Base-by-base conservation (phyloP, 2,329 filamentous ascomycete species). In the Claviceps sp. region DNA sequence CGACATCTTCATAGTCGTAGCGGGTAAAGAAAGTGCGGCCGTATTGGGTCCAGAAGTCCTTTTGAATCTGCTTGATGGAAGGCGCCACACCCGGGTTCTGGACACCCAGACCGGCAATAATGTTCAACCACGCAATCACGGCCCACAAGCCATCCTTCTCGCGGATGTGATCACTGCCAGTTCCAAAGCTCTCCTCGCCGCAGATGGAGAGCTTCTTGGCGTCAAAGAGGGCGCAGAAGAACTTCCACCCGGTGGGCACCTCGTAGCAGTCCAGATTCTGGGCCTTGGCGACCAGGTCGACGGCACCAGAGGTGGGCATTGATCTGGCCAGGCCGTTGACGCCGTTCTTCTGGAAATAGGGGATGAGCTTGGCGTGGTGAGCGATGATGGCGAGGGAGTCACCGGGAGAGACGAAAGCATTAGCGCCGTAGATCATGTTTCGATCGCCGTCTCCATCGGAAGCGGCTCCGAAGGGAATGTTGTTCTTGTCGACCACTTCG, bases 351-450 rank as follows among this genome's bases (percentile, higher is more conserved):
- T 91, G 85, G 82, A 98, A 98, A 76, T 95, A 98, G 54, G 93
- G 93, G 63, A 98, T 98, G 55, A 95, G 81, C 62, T 95, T 81
- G 60, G 93, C 89, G 68, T 98, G 85, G 76, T 98, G 93, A 48
- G 93, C 89, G 65, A 98, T 98, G 67, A 98, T 98, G 64, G 93
- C 93, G 63, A 98, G 77, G 63, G 89, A 95, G 76, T 98, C 93
- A 65, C 93, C 93, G 7, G 93, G 93, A 7, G 91, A 97, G 56
- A 98, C 93, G 65, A 98, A 98, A 45, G 86, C 83, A 64, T 94
- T 91, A 59, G 91, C 90, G 57, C 93, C 93, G 72, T 98, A 98
- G 66, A 98, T 98, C 93, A 98, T 98, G 82, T 98, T 98, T 62
- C 93, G 87, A 76, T 98, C 93, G 63, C 93, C 93, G 63, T 98